A percentile compares a stretch with the other conserved stretches of the same genome.
phyloP scores from a whole-genome alignment of 2,329 filamentous ascomycete species.

The Penicillium griseofulvum region DNA sequence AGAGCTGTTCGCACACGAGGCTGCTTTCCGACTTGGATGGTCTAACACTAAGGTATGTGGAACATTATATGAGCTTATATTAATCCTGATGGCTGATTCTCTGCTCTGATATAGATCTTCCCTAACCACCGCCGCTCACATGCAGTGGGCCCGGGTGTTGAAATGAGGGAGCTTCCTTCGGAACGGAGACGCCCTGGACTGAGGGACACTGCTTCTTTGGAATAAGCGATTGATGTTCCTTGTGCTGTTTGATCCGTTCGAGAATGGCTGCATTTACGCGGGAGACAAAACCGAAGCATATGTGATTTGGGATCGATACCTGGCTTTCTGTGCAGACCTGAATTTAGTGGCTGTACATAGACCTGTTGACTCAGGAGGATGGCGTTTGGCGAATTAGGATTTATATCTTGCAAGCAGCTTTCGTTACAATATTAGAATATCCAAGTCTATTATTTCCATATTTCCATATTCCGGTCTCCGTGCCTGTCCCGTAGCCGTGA shows the following conservation, averaged over 20 bases:
- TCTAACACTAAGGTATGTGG: constrained; percentile 78
- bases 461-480: not conserved
- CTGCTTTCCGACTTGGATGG: constrained; percentile 91
- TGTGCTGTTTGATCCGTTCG: constrained; percentile 6
- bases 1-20: constrained; percentile 93
- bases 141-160: constrained; percentile 76
- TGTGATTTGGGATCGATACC: constrained; percentile 19
- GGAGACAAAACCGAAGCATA: constrained; percentile 22
- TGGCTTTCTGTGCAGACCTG: constrained; percentile 12
- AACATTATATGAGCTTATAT: not conserved
- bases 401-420: constrained; percentile 12
- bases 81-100: not conserved
- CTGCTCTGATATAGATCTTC: constrained; percentile 49
- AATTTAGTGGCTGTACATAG: constrained; percentile 35
- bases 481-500: constrained; percentile 4
- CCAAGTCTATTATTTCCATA: not conserved
- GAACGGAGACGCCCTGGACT: constrained; percentile 56
- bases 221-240: constrained; percentile 45
- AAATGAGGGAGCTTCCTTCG: constrained; percentile 67
- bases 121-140: constrained; percentile 61
- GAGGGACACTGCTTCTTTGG: constrained; percentile 65
- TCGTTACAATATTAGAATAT: constrained; percentile 1
- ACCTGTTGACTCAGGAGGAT: constrained; percentile 21
- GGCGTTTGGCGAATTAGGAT: constrained; percentile 33
- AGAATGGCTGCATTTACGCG: constrained; percentile 12